phyloP scores from a whole-genome alignment of 345 rosid genomes.

The Brassica juncea region DNA sequence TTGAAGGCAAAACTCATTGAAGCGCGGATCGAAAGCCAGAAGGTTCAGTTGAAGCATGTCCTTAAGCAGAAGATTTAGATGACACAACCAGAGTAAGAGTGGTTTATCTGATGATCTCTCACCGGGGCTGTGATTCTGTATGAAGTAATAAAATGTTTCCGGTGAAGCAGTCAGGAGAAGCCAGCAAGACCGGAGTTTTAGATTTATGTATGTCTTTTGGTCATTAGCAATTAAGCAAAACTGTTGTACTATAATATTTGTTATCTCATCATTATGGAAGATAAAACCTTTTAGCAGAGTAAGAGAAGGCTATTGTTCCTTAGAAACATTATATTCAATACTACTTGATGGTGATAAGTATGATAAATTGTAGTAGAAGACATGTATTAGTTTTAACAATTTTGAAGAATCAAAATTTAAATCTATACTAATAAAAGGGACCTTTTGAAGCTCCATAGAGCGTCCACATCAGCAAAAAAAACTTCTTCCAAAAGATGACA shows the following conservation, averaged over 20 bases:
- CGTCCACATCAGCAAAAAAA: no score
- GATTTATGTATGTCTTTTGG: conserved; percentile 33
- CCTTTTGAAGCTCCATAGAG: no score
- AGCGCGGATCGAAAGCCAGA: conserved; percentile 88
- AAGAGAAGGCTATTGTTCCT: conserved; percentile 22
- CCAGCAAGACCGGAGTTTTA: conserved; percentile 19
- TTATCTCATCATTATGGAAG: conserved; percentile 26
- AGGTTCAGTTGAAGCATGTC: conserved; percentile 83
- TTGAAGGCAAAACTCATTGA: conserved; percentile 91
- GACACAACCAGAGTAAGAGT: conserved; percentile 1
- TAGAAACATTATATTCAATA: conserved; percentile 21
- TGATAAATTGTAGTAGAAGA: no score
- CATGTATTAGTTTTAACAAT: no score
- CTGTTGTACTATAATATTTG: conserved; percentile 34
- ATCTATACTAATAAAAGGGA: no score
- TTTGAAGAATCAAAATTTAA: no score
- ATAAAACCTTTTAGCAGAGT: conserved; percentile 24
- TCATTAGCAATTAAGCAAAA: conserved; percentile 34
- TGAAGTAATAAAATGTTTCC: conserved; percentile 36
- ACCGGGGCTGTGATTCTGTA: conserved; percentile 41
- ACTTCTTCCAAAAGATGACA: no score
- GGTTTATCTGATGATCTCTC: conserved; percentile 36
- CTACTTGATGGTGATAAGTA: no score
- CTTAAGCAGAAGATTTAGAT: conserved; percentile 85
- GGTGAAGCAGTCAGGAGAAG: conserved; percentile 30